phyloP scores from a whole-genome alignment of 306 rosid species.

The Lathyrus oleraceus region DNA sequence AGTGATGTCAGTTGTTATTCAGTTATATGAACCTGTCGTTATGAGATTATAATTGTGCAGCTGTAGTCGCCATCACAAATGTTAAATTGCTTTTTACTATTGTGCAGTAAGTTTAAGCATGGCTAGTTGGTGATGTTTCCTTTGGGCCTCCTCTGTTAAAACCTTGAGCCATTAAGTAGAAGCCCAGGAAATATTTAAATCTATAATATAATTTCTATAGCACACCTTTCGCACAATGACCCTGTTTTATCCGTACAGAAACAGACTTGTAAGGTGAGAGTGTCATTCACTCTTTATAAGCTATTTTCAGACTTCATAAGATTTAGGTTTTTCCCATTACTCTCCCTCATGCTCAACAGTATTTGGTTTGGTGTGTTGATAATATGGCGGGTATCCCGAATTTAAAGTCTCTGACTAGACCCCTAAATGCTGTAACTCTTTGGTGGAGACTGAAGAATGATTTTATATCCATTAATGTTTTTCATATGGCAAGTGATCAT shows the following conservation, averaged over 20 bases:
- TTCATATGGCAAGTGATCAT: too few relatives aligned
- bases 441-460: background rate
- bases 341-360: too few relatives aligned
- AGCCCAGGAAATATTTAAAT: background rate
- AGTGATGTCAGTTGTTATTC: constrained; percentile 24
- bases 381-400: too few relatives aligned
- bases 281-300: too few relatives aligned
- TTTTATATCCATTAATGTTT: constrained; percentile 13
- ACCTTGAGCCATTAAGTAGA: background rate
- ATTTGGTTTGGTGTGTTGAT: too few relatives aligned
- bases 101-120: background rate
- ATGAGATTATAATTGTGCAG: background rate
- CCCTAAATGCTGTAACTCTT: background rate
- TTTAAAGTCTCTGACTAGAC: too few relatives aligned
- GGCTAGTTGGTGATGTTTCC: constrained; percentile 27
- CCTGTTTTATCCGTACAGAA: background rate
- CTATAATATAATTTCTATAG: constrained; percentile 1
- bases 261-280: too few relatives aligned
- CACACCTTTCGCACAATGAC: background rate
- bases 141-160: background rate
- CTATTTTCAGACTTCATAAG: too few relatives aligned
- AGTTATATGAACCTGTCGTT: constrained; percentile 5
- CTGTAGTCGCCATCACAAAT: background rate
- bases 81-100: background rate
- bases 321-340: too few relatives aligned